These are phyloP conservation scores for Byssochlamys sp. DNA, from an alignment of 2,329 filamentous ascomycete species.

Conservation along the genomic window DNA sequence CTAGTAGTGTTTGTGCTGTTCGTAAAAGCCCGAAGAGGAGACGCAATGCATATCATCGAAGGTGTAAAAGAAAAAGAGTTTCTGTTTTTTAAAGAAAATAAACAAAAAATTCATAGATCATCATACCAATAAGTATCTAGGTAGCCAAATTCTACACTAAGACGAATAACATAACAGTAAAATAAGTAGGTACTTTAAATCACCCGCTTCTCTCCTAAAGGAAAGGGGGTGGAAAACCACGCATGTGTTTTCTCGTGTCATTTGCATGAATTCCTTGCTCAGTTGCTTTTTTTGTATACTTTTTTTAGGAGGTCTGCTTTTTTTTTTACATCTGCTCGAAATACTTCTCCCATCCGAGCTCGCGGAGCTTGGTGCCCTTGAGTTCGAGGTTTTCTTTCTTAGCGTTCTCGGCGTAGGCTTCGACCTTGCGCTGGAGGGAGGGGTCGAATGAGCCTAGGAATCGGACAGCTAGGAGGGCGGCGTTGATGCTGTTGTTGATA, in stretches of 20 bases:
- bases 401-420: slow-evolving; percentile 34
- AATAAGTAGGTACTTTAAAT: too few relatives aligned
- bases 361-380: slow-evolving; percentile 34
- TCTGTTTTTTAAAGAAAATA: too few relatives aligned
- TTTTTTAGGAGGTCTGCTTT: background rate
- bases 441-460: slow-evolving; percentile 50
- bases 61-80: too few relatives aligned
- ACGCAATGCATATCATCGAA: too few relatives aligned
- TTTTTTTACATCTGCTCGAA: slow-evolving; percentile 32
- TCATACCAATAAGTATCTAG: background rate
- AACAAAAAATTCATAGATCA: background rate
- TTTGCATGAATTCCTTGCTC: too few relatives aligned
- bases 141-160: background rate
- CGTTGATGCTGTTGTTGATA: slow-evolving; percentile 73
- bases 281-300: background rate
- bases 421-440: slow-evolving; percentile 32
- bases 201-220: too few relatives aligned
- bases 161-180: too few relatives aligned
- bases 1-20: too few relatives aligned
- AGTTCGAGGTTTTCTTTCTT: slow-evolving; percentile 33
- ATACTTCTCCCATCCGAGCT: slow-evolving; percentile 36
- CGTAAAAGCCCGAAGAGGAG: too few relatives aligned
- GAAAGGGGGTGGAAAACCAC: too few relatives aligned
- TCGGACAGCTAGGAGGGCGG: slow-evolving; percentile 59
- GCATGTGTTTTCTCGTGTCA: too few relatives aligned